These are phyloP conservation scores for Venturia aucupariae DNA, from an alignment of 2,329 filamentous ascomycete genomes.

Conservation along the genomic window DNA sequence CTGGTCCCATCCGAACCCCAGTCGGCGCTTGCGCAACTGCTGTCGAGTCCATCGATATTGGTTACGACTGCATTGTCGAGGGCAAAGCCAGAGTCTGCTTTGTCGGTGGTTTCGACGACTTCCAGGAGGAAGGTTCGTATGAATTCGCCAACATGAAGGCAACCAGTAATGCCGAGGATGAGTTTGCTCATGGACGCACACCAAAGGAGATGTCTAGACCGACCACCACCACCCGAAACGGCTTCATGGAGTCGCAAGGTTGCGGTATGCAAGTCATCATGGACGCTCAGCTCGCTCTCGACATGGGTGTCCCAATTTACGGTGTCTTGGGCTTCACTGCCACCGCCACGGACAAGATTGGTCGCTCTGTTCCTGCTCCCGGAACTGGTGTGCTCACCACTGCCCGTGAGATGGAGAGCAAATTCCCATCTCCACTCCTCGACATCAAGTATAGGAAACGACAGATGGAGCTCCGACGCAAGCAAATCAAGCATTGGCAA, in stretches of 20 bases:
- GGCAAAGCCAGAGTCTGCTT: slow-evolving; percentile 97
- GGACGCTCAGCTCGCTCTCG: slow-evolving; percentile 88
- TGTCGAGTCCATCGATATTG: slow-evolving; percentile 94
- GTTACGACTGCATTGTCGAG: slow-evolving; percentile 96
- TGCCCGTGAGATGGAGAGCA: slow-evolving; percentile 80
- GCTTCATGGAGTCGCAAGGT: slow-evolving; percentile 99
- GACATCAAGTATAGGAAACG: slow-evolving; percentile 96
- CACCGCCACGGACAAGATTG: slow-evolving; percentile 98
- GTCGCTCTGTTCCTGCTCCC: slow-evolving; percentile 89
- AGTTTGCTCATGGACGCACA: slow-evolving; percentile 89
- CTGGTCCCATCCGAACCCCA: slow-evolving; percentile 95
- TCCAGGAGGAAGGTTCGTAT: slow-evolving; percentile 97
- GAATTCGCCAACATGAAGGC: slow-evolving; percentile 99
- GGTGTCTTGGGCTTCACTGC: slow-evolving; percentile 88
- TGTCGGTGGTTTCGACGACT: slow-evolving; percentile 98
- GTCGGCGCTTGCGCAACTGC: slow-evolving; percentile 96
- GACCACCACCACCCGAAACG: slow-evolving; percentile 90
- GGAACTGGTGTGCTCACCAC: slow-evolving; percentile 95
- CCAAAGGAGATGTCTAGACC: slow-evolving; percentile 97
- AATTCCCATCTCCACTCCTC: slow-evolving; percentile 88
- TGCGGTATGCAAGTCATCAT: slow-evolving; percentile 98
- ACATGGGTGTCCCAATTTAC: slow-evolving; percentile 98
- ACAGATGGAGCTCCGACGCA: slow-evolving; percentile 87
- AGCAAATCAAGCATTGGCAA: slow-evolving; percentile 93
- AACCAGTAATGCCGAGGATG: slow-evolving; percentile 94